Percentiles rank a stretch among this genome's conserved stretches.
These are phyloP conservation scores for Diaporthe sp. DNA, from an alignment of 2,329 filamentous ascomycete species.

Conservation along the genomic window DNA sequence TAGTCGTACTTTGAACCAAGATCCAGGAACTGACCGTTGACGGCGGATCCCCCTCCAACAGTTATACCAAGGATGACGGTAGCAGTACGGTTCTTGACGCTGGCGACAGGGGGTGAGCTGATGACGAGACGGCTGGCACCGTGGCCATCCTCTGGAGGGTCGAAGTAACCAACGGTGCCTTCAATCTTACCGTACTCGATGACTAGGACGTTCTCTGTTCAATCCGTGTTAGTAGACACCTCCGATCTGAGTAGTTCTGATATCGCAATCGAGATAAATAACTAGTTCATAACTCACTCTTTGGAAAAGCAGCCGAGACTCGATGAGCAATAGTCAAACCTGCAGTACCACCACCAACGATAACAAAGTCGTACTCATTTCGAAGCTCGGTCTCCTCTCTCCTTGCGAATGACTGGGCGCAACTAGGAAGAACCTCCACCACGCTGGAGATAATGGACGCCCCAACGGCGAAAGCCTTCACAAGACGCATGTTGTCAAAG, in stretches of 20 bases:
- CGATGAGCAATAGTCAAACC: conserved; percentile 63
- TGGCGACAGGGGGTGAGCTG: conserved; percentile 13
- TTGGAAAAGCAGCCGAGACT: conserved; percentile 47
- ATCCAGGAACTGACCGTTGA: conserved; percentile 19
- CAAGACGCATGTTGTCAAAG: conserved; percentile 2
- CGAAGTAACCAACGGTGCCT: conserved; percentile 7
- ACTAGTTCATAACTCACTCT: not conserved
- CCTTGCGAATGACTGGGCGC: not conserved
- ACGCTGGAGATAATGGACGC: not conserved
- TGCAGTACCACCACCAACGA: conserved; percentile 64
- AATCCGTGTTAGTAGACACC: not conserved
- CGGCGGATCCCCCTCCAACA: conserved; percentile 17
- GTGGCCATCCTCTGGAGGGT: conserved; percentile 15
- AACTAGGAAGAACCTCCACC: conserved; percentile 1
- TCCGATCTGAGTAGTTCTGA: not conserved
- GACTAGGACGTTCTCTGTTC: conserved; percentile 53
- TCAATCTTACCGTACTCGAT: conserved; percentile 48
- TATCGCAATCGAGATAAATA: not conserved
- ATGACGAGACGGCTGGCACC: conserved; percentile 9
- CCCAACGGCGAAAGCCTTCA: not conserved
- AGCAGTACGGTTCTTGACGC: conserved; percentile 9
- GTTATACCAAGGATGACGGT: conserved; percentile 1
- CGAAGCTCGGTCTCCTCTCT: conserved; percentile 13
- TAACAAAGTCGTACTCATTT: conserved; percentile 59
- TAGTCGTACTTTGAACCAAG: conserved; percentile 27